Evolutionary conservation across 1,139 yeast species (phyloP), one percentile per base, ranked within the genome.

Genomic region (Protomyces pachydermus): DNA sequence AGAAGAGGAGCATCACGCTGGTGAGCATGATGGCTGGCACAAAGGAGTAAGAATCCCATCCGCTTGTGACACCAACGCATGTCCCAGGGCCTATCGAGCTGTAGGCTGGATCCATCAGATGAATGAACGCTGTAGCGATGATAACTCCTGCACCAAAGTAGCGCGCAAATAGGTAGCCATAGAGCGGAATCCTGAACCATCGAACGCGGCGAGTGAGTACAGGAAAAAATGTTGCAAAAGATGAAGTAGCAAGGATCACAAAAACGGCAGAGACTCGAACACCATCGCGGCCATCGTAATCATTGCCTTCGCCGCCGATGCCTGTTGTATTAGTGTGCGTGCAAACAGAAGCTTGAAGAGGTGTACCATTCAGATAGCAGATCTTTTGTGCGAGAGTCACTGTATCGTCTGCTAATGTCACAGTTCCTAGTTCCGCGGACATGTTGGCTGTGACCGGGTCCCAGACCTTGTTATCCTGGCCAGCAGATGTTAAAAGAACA

Each of bases 101-200:
- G 54, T 61, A 64, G n/a, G 69, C 69, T 6, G 71, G 68, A 35
- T 67, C 70, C 69, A 80, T 84, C 70, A 91, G 61, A 75, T 88
- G 95, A 60, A 88, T 84, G 71, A 87, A 87, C 0, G 91, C 89
- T 2, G 95, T 88, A 2, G 95, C 91, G 16, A 87, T 80, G 71
- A 88, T 88, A 61, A 88, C 95, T 63, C 95, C 95, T 1, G 91
- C 84, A 67, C 95, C 95, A 72, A 88, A 88, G 75, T 80, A 86
- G 72, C 85, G 86, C 64, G 88, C 86, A 60, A 84, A 75, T 71
- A 87, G 84, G 72, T 82, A 87, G 67, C 84, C 81, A 82, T 84
- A 81, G 20, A 78, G 71, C 3, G 84, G 88, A 68, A 83, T 66
- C 20, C 58, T 52, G 54, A 69, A 38, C 48, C 65, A 51, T 4